These are phyloP conservation scores for Cafeteria roenbergensis DNA, from an alignment of 108 stramenopile species.

Conservation along the genomic window DNA sequence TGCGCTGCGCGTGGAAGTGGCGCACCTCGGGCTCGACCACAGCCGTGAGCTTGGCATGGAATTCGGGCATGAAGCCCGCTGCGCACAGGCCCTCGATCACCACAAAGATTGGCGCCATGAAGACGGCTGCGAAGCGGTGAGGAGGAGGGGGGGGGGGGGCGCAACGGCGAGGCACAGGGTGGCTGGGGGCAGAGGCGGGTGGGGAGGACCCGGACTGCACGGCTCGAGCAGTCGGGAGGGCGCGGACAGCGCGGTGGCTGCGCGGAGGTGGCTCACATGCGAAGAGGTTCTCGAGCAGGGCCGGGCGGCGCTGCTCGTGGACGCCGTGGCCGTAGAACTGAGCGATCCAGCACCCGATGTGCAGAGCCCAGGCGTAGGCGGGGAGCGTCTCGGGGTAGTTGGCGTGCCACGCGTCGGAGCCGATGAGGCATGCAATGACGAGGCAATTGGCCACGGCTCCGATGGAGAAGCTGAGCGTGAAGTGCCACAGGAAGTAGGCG, in stretches of 20 bases:
- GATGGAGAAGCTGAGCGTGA: too few species aligned
- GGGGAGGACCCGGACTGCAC: too few species aligned
- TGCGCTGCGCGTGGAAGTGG: not conserved
- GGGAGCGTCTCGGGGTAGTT: not conserved
- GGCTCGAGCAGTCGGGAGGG: too few species aligned
- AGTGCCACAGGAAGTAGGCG: too few species aligned
- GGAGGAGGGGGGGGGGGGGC: too few species aligned
- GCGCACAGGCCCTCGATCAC: not conserved
- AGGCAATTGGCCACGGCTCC: too few species aligned
- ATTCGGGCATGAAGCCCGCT: constrained; percentile 4
- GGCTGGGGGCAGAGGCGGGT: too few species aligned
- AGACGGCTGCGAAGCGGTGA: too few species aligned
- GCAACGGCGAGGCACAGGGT: too few species aligned
- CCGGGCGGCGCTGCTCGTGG: constrained; percentile 12
- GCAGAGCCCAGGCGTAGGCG: not conserved
- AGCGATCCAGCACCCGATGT: constrained; percentile 6
- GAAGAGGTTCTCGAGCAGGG: constrained; percentile 13
- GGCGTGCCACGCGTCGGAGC: not conserved
- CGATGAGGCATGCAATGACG: too few species aligned
- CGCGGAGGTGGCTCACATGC: too few species aligned
- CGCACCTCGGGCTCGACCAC: not conserved
- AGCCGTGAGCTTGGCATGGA: not conserved
- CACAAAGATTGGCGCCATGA: constrained; percentile 19
- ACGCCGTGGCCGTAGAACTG: constrained; percentile 14
- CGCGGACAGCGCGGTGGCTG: too few species aligned